Evolutionary conservation across 2,329 filamentous ascomycete genomes (phyloP).

Genomic region (Aaosphaeria arxii): DNA sequence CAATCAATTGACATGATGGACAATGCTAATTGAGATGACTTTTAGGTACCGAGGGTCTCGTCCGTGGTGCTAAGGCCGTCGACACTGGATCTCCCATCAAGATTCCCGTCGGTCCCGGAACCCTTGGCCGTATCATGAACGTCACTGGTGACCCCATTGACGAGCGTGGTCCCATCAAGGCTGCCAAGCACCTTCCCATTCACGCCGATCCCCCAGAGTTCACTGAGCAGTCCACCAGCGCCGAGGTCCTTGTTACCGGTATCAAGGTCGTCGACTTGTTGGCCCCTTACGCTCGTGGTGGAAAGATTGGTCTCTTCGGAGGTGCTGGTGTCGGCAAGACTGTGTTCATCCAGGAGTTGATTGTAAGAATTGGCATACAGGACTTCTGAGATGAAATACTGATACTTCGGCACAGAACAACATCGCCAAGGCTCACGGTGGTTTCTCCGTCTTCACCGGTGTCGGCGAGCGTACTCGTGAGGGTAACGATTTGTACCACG

Average conservation of each 20-base stretch:
- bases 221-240: slow-evolving; percentile 91
- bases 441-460: slow-evolving; percentile 99
- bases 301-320: slow-evolving; percentile 99
- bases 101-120: slow-evolving; percentile 90
- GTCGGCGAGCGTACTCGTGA: slow-evolving; percentile 99
- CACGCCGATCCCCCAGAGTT: slow-evolving; percentile 93
- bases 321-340: slow-evolving; percentile 99
- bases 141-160: slow-evolving; percentile 99
- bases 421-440: slow-evolving; percentile 99
- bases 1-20: slow-evolving; percentile 3
- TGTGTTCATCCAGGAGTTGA: slow-evolving; percentile 99
- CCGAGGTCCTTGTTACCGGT: slow-evolving; percentile 96
- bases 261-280: slow-evolving; percentile 99
- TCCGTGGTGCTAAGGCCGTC: slow-evolving; percentile 78
- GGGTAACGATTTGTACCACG: slow-evolving; percentile 99
- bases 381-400: neutral
- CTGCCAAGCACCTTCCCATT: slow-evolving; percentile 81
- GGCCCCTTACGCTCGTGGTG: slow-evolving; percentile 99
- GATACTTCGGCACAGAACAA: slow-evolving; percentile 68
- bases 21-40: slow-evolving; percentile 17
- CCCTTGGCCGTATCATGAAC: slow-evolving; percentile 99
- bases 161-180: slow-evolving; percentile 97
- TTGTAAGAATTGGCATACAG: slow-evolving; percentile 55
- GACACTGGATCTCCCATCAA: slow-evolving; percentile 95
- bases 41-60: slow-evolving; percentile 96